Percentiles rank a stretch among this genome's conserved stretches.
These are phyloP conservation scores for Coemansia sp. DNA, from an alignment of 192 early-diverging fungal genomes.

Conservation along the genomic window DNA sequence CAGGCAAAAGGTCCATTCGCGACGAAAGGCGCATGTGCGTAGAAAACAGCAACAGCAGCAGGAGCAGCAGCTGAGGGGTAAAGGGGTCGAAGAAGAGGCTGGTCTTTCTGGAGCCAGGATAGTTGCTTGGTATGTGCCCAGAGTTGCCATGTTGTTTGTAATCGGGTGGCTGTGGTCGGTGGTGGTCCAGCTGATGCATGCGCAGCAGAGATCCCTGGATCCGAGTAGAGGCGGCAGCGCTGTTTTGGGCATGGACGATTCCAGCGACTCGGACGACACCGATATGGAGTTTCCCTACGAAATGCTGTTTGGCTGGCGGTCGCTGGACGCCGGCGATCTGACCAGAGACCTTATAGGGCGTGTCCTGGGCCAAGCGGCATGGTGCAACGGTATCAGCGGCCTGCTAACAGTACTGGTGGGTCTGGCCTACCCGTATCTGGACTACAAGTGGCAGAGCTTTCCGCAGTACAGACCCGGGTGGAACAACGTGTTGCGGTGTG, in stretches of 20 bases:
- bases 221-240: background rate
- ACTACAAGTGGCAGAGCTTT: slow-evolving; percentile 40
- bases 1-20: slow-evolving; percentile 7
- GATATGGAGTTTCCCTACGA: slow-evolving; percentile 19
- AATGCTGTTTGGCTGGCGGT: slow-evolving; percentile 1
- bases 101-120: slow-evolving; percentile 20
- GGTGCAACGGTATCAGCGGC: slow-evolving; percentile 37
- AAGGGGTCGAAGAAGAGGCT: background rate
- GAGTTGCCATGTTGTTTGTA: slow-evolving; percentile 37
- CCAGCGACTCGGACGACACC: slow-evolving; percentile 18
- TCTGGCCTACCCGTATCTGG: slow-evolving; percentile 40
- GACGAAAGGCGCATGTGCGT: slow-evolving; percentile 16
- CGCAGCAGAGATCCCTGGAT: slow-evolving; percentile 21
- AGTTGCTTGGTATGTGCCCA: slow-evolving; percentile 41
- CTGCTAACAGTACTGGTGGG: slow-evolving; percentile 38
- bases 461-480: slow-evolving; percentile 18
- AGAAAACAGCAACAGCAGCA: slow-evolving; percentile 1
- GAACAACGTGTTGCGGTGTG: slow-evolving; percentile 47
- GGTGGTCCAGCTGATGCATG: slow-evolving; percentile 47
- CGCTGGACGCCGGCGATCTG: background rate
- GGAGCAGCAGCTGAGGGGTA: slow-evolving; percentile 20
- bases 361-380: slow-evolving; percentile 31
- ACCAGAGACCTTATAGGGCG: slow-evolving; percentile 38
- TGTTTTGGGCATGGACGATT: background rate
- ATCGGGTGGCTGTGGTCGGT: slow-evolving; percentile 47